phyloP scores from a whole-genome alignment of 2,329 filamentous ascomycete species.

The Podosphaera aphanis region DNA sequence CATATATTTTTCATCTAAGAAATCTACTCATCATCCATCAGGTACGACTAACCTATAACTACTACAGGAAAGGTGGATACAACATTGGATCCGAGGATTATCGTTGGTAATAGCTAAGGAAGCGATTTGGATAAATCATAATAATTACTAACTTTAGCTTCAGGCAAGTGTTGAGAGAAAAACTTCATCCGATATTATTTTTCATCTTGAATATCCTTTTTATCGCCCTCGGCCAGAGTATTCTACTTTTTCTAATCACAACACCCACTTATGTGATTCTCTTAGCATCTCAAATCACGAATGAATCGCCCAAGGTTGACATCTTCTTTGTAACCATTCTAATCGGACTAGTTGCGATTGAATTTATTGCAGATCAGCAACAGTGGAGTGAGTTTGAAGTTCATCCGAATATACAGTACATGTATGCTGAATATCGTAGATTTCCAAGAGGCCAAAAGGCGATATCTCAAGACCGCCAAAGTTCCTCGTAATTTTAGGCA shows the following conservation, averaged over 20 bases:
- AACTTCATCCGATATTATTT: slow-evolving; percentile 39
- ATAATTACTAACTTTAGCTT: background rate
- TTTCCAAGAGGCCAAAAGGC: slow-evolving; percentile 59
- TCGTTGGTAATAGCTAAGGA: slow-evolving; percentile 36
- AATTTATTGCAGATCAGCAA: slow-evolving; percentile 73
- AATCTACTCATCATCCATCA: slow-evolving; percentile 16
- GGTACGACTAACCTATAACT: slow-evolving; percentile 78
- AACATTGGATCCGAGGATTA: slow-evolving; percentile 80
- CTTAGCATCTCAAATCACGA: slow-evolving; percentile 42
- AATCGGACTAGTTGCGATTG: slow-evolving; percentile 33
- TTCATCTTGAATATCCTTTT: slow-evolving; percentile 76
- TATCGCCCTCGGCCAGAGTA: slow-evolving; percentile 62
- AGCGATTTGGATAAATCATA: background rate
- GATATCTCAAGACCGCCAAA: slow-evolving; percentile 51
- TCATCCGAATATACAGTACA: background rate
- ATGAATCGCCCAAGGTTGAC: slow-evolving; percentile 28
- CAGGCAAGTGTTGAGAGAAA: slow-evolving; percentile 46
- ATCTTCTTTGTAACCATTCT: slow-evolving; percentile 29
- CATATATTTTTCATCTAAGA: background rate
- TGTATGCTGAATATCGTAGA: slow-evolving; percentile 19
- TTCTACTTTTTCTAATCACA: slow-evolving; percentile 58
- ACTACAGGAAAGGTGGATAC: slow-evolving; percentile 89
- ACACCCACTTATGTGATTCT: slow-evolving; percentile 69
- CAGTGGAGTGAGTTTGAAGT: slow-evolving; percentile 46
- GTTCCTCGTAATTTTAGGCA: slow-evolving; percentile 40